phyloP scores from a whole-genome alignment of 1,284 basidiomycete species.

The Rhodotorula sp. region DNA sequence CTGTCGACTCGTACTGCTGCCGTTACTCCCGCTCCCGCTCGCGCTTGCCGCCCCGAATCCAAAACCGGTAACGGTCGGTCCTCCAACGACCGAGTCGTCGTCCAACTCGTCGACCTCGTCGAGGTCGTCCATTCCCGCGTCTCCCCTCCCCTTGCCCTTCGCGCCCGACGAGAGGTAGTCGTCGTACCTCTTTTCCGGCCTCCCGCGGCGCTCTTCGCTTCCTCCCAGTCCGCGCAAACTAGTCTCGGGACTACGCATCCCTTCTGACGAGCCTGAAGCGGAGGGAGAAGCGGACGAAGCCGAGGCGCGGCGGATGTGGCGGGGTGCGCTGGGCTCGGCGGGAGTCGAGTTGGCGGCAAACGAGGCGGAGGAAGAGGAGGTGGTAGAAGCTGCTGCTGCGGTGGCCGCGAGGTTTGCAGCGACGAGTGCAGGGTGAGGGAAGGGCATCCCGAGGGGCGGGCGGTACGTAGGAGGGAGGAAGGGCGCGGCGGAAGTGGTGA shows the following conservation, averaged over 20 bases:
- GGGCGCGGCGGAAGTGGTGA: background rate
- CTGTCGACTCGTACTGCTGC: conserved; percentile 5
- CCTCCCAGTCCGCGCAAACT: background rate
- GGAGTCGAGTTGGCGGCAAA: background rate
- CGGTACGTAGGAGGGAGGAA: background rate
- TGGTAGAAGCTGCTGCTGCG: background rate
- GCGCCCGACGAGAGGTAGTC: conserved; percentile 1
- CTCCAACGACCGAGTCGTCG: conserved; percentile 8
- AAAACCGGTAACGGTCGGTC: background rate
- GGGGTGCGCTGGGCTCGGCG: background rate
- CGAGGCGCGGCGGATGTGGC: conserved; percentile 16
- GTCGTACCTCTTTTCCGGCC: conserved; percentile 33
- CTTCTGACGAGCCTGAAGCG: conserved; percentile 26
- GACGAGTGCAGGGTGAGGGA: conserved; percentile 4
- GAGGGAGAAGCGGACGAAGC: conserved; percentile 34
- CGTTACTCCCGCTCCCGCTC: background rate
- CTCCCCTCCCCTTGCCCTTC: conserved; percentile 33
- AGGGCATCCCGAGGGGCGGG: background rate
- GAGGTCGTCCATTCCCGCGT: conserved; percentile 17
- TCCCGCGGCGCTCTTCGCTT: conserved; percentile 33
- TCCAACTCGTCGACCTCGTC: conserved; percentile 38
- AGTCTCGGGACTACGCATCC: conserved; percentile 25
- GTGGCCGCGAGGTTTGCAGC: background rate
- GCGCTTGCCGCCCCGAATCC: too few species aligned
- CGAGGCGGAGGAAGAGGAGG: background rate